phyloP scores from a whole-genome alignment of 2,329 filamentous ascomycete genomes.

The Pseudomassariella vexata region DNA sequence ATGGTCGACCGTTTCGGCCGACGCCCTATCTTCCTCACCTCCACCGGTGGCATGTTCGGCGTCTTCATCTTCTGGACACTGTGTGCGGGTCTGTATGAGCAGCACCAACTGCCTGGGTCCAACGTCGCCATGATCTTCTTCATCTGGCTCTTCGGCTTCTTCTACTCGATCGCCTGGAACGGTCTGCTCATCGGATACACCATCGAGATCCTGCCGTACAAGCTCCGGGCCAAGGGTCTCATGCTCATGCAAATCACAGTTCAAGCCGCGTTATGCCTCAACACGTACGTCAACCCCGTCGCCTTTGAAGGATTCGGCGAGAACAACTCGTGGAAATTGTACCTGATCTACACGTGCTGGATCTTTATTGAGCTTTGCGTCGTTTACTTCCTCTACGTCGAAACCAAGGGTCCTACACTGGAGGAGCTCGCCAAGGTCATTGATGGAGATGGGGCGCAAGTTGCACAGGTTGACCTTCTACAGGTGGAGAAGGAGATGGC shows the following conservation, averaged over 20 bases:
- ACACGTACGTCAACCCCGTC: slow-evolving; percentile 47
- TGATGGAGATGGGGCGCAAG: slow-evolving; percentile 52
- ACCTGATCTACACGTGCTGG: slow-evolving; percentile 23
- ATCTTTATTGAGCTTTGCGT: slow-evolving; percentile 35
- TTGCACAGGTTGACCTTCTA: slow-evolving; percentile 44
- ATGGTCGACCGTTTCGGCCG: slow-evolving; percentile 34
- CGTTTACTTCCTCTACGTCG: slow-evolving; percentile 62
- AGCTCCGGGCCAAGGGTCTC: slow-evolving; percentile 44
- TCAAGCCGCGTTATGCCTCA: slow-evolving; percentile 46
- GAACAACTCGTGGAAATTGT: slow-evolving; percentile 45
- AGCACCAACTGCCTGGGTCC: slow-evolving; percentile 26
- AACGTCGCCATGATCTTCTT: slow-evolving; percentile 39
- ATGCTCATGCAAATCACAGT: slow-evolving; percentile 53
- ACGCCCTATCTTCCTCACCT: slow-evolving; percentile 42
- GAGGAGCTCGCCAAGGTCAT: slow-evolving; percentile 68
- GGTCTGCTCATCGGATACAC: slow-evolving; percentile 50
- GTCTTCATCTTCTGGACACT: slow-evolving; percentile 48
- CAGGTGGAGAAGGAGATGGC: slow-evolving; percentile 3
- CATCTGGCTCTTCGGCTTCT: slow-evolving; percentile 43
- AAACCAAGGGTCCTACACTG: slow-evolving; percentile 67
- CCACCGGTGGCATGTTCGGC: slow-evolving; percentile 37
- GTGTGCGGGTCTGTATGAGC: slow-evolving; percentile 38
- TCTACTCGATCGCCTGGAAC: slow-evolving; percentile 52
- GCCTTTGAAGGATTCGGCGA: slow-evolving; percentile 41
- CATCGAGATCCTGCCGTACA: slow-evolving; percentile 45